Percentiles rank a stretch among this genome's conserved stretches.
Conservation (phyloP, 148 eudicot genomes). For the Persicaria tinctoria region DNA sequence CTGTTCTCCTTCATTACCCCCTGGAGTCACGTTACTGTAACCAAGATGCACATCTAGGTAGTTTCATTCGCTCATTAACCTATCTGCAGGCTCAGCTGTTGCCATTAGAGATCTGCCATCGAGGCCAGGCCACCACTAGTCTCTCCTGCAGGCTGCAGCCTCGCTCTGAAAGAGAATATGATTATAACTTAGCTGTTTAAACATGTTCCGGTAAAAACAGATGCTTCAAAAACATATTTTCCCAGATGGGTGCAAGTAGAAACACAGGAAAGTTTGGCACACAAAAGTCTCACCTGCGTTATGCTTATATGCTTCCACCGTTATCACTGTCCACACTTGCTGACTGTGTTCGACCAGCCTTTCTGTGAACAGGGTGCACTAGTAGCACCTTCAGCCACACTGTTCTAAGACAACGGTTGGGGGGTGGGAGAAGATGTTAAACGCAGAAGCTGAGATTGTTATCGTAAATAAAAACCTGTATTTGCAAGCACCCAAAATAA, state of each 20-base stretch:
- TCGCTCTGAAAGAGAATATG: slow-evolving; percentile 32
- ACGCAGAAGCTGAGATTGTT: too few relatives aligned
- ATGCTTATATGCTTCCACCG: slow-evolving; percentile 44
- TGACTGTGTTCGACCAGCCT: slow-evolving; percentile 34
- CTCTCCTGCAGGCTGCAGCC: slow-evolving; percentile 34
- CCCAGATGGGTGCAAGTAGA: neutral
- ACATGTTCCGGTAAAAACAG: neutral
- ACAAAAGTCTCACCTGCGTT: slow-evolving; percentile 35
- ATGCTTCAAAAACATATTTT: neutral
- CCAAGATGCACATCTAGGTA: slow-evolving; percentile 25
- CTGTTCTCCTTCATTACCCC: neutral
- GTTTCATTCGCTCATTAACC: slow-evolving; percentile 47
- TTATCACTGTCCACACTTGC: slow-evolving; percentile 42
- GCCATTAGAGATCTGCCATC: slow-evolving; percentile 21
- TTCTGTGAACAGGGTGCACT: slow-evolving; percentile 31
- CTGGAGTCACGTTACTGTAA: slow-evolving; percentile 19
- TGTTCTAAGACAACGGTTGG: neutral
- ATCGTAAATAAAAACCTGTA: neutral
- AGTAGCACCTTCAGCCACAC: slow-evolving; percentile 12
- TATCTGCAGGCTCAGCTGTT: slow-evolving; percentile 24
- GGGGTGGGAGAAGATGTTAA: neutral
- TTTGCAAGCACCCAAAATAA: neutral
- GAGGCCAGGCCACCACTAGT: slow-evolving; percentile 15
- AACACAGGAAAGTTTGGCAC: neutral
- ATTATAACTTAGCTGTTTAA: neutral